Evolutionary conservation across 108 stramenopile species (phyloP), one percentile per base, ranked within the genome.

Genomic region (Nitzschia sp.): DNA sequence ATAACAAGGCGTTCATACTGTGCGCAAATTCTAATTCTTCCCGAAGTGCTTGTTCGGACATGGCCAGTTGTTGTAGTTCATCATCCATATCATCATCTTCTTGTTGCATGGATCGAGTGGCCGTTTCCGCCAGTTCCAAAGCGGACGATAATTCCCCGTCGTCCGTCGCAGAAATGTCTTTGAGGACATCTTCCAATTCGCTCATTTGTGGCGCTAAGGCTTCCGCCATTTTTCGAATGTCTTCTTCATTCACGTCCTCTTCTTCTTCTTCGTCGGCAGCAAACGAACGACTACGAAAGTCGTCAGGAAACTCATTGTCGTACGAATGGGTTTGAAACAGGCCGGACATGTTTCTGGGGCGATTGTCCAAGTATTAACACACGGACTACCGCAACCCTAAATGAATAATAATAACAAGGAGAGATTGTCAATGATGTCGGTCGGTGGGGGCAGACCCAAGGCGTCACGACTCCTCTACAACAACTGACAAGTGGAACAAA

Each of bases 51-150:
- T 70, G 76, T 46, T 77, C 69, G 27, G 68, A 69, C 24, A 66
- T 38, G 31, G 67, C 58, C 56, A 77, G 26, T 59, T 63, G 61
- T 31, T 57, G 17, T 19, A 79, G 29, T 59, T 79, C 78, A 6
- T 56, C 51, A 46, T 83, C 78, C 36, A 78, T 57, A 27, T 68
- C 71, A 57, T 83, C 82, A 63, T 83, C 78, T 54, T 76, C 75
- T 36, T 79, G 73, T 34, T 53, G 32, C 64, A 68, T 23, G 35
- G 66, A 68, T 21, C 74, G 56, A 1, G 54, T 45, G 27, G 58
- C 33, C 6, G 46, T 36, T 17, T 54, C 53, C 18, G 56, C 11
- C 8, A 60, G 48, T 4, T 66, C 60, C 31, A 46, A 48, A 29
- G 60, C 75, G 32, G 63, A 36, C 13, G 55, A 64, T 5, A n/a